Evolutionary conservation across 1,284 basidiomycete genomes (phyloP).

Genomic region (Puccinia polysora): DNA sequence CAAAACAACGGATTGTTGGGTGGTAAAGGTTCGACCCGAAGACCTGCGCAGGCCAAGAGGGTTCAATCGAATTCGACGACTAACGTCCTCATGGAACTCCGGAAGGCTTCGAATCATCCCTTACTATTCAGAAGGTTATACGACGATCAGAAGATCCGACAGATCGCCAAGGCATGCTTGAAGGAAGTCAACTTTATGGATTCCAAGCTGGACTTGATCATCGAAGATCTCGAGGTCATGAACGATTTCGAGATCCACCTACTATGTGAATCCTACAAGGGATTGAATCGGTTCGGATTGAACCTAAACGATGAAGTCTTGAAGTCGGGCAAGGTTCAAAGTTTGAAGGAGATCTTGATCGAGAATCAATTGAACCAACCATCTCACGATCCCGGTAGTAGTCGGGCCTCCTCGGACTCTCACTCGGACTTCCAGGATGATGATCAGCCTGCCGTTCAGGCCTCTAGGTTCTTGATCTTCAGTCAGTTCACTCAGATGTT

Average conservation of each 20-base stretch:
- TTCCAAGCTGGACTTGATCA: constrained; percentile 69
- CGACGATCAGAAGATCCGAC: constrained; percentile 68
- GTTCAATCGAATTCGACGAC: constrained; percentile 54
- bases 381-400: constrained; percentile 48
- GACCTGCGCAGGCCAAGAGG: constrained; percentile 46
- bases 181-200: constrained; percentile 86
- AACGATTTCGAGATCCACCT: constrained; percentile 85
- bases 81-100: constrained; percentile 90
- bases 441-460: neutral
- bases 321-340: constrained; percentile 81
- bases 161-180: constrained; percentile 74
- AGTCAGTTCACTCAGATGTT: constrained; percentile 84
- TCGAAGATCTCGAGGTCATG: constrained; percentile 65
- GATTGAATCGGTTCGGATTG: constrained; percentile 72
- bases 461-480: constrained; percentile 20
- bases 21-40: constrained; percentile 6
- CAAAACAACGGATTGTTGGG: constrained; percentile 37
- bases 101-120: constrained; percentile 93
- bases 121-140: constrained; percentile 86
- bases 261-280: constrained; percentile 76
- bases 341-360: constrained; percentile 68
- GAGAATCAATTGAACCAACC: constrained; percentile 65
- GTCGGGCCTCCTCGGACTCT: constrained; percentile 2
- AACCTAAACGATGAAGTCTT: constrained; percentile 71
- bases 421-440: neutral